Percentiles rank a stretch among this genome's conserved stretches.
Evolutionary conservation across 805 yeast species (phyloP).

Genomic region (Alloascoidea africana): DNA sequence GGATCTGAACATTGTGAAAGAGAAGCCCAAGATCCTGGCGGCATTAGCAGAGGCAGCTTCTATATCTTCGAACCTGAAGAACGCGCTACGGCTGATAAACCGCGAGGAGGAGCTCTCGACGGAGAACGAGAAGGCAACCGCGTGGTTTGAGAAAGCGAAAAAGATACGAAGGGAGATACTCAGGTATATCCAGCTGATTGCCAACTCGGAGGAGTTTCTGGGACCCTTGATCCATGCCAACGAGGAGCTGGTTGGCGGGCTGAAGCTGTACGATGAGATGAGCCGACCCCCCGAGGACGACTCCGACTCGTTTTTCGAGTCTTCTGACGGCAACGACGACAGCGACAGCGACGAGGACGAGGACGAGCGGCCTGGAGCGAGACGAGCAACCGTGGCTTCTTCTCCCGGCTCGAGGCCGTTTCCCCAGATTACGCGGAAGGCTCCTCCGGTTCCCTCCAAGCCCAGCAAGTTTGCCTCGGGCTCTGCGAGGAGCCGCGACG

Average conservation of each 20-base stretch:
- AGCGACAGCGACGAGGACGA: neutral
- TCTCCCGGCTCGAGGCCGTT: neutral
- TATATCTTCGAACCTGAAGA: slow-evolving; percentile 53
- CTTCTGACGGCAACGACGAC: neutral
- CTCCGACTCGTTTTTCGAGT: slow-evolving; percentile 20
- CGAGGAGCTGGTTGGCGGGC: slow-evolving; percentile 69
- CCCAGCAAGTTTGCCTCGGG: neutral
- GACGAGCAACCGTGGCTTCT: neutral
- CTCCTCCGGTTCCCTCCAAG: neutral
- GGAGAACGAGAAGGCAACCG: slow-evolving; percentile 46
- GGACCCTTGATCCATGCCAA: slow-evolving; percentile 85
- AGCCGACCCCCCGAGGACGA: slow-evolving; percentile 26
- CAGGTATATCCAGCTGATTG: slow-evolving; percentile 65
- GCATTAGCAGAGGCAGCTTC: slow-evolving; percentile 65
- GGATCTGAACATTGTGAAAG: slow-evolving; percentile 49
- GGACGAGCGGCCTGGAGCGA: too few species aligned
- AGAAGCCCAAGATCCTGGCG: slow-evolving; percentile 54
- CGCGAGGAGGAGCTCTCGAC: slow-evolving; percentile 35
- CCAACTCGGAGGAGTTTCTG: slow-evolving; percentile 65
- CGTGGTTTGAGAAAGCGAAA: slow-evolving; percentile 61
- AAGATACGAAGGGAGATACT: slow-evolving; percentile 63
- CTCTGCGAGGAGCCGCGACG: neutral
- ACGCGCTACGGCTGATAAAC: slow-evolving; percentile 32
- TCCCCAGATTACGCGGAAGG: neutral
- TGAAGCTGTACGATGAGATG: slow-evolving; percentile 51